A percentile compares a stretch with the other conserved stretches of the same genome.
These are phyloP conservation scores for Amanita subjunquillea DNA, from an alignment of 768 basidiomycete genomes.

Conservation along the genomic window DNA sequence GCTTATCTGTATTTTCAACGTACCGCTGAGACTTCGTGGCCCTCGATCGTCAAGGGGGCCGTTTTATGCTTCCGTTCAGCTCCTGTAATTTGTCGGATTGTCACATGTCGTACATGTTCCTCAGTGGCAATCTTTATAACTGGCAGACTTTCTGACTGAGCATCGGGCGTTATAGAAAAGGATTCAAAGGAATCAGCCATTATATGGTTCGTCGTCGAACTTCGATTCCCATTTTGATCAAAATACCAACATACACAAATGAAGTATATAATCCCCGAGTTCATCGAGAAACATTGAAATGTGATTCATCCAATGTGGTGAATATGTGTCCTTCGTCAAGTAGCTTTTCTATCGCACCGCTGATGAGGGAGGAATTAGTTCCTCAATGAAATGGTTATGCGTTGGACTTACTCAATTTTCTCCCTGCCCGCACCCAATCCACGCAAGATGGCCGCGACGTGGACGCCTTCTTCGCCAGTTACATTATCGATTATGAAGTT, in stretches of 20 bases:
- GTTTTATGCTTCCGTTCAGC: slow-evolving; percentile 3
- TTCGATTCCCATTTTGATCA: slow-evolving; percentile 4
- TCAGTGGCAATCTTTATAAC: neutral
- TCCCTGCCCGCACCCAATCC: slow-evolving; percentile 45
- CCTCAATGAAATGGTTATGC: neutral
- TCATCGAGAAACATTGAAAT: slow-evolving; percentile 23
- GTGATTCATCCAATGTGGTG: slow-evolving; percentile 25
- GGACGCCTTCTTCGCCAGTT: slow-evolving; percentile 51
- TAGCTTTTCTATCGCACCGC: slow-evolving; percentile 64
- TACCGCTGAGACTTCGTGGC: neutral
- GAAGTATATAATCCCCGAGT: neutral
- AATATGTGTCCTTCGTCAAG: slow-evolving; percentile 77
- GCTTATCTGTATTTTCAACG: neutral
- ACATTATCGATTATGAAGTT: slow-evolving; percentile 46
- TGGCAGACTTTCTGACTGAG: neutral
- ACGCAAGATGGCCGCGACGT: slow-evolving; percentile 64
- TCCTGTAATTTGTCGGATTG: slow-evolving; percentile 5
- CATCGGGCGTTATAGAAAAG: neutral
- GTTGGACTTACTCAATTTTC: slow-evolving; percentile 46
- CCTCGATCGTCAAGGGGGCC: neutral
- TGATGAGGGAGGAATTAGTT: slow-evolving; percentile 14
- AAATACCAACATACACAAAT: neutral
- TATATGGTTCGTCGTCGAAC: neutral
- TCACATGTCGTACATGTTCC: slow-evolving; percentile 5
- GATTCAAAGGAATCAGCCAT: neutral